Evolutionary conservation across 1,139 yeast species (phyloP), one percentile per base, ranked within the genome.

Genomic region (Candida smagusa): DNA sequence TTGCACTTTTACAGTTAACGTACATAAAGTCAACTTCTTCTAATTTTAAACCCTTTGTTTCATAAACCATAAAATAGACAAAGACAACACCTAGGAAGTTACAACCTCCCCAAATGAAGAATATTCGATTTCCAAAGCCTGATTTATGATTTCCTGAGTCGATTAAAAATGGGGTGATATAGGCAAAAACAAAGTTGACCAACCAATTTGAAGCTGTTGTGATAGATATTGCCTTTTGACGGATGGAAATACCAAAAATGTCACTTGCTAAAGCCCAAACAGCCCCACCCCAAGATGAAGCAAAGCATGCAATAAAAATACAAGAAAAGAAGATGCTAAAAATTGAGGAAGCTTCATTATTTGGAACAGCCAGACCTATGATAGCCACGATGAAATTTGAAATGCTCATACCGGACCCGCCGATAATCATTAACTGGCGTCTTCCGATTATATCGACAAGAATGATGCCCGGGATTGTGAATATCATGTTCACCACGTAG

Each of bases 241-340:
- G 74, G 44, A 82, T 77, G 45, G 84, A 74, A 40, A 84, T 71
- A 44, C 88, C 84, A 66, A 75, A 84, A 41, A 83, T 73, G 58
- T 85, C 95, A 35, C 87, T 83, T 41, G 82, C 73, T 41, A 83
- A 65, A 30, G 86, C 90, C 92, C 92, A 84, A 21, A 78, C 79
- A 35, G 78, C 71, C 27, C 90, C 90, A 53, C 92, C 94, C 90
- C 90, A 84, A 21, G 89, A 73, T 38, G 85, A 66, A 12, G 90
- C 90, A 56, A 82, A 84, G 56, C 78, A 80, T 22, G 84, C 80
- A 52, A 83, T 83, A 54, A 81, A 84, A 26, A 78, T 59, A 69
- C 89, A 84, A 25, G 81, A 72, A 60, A 84, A 81, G 9, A 84
- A 79, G 45, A 56, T 62, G 42, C 70, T 58, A 8, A 68, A 50